Conservation (phyloP, 2,329 filamentous ascomycete species). For the Curvularia spicifera region DNA sequence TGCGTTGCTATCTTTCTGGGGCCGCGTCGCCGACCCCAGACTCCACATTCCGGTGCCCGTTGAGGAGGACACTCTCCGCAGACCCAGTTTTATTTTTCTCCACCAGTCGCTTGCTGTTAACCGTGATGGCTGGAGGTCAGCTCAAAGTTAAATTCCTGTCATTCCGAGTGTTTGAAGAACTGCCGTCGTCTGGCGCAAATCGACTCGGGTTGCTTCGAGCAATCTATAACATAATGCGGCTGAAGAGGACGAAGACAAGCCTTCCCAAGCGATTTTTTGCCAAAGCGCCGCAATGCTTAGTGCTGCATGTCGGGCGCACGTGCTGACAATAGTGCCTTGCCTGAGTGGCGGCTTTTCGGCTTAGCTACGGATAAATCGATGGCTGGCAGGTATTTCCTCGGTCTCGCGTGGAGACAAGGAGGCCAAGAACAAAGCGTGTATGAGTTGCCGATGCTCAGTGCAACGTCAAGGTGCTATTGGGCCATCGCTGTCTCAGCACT, state of each 20-base stretch:
- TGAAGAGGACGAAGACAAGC: conserved; percentile 6
- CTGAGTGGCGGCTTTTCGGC: conserved; percentile 17
- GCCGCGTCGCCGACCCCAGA: conserved; percentile 14
- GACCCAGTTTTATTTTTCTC: conserved; percentile 16
- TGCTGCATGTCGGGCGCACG: conserved; percentile 12
- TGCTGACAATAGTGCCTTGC: conserved; percentile 2
- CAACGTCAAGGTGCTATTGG: neutral
- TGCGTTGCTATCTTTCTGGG: conserved; percentile 11
- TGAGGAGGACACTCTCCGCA: neutral
- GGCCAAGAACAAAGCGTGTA: neutral
- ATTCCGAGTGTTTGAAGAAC: neutral
- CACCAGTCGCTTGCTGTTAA: conserved; percentile 7
- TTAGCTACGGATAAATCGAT: conserved; percentile 9
- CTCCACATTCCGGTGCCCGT: conserved; percentile 11
- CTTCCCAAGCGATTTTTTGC: conserved; percentile 9
- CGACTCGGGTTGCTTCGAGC: neutral
- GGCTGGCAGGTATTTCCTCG: neutral
- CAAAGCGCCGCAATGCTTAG: conserved; percentile 13
- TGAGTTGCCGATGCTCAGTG: neutral
- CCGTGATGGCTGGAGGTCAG: neutral
- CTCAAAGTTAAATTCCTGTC: neutral
- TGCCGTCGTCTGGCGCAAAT: neutral
- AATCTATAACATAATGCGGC: conserved; percentile 1
- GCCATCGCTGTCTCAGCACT: neutral
- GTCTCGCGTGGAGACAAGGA: neutral